Base-by-base conservation (phyloP, 495 filamentous ascomycete species). In the Penicillium dipodomyicola region DNA sequence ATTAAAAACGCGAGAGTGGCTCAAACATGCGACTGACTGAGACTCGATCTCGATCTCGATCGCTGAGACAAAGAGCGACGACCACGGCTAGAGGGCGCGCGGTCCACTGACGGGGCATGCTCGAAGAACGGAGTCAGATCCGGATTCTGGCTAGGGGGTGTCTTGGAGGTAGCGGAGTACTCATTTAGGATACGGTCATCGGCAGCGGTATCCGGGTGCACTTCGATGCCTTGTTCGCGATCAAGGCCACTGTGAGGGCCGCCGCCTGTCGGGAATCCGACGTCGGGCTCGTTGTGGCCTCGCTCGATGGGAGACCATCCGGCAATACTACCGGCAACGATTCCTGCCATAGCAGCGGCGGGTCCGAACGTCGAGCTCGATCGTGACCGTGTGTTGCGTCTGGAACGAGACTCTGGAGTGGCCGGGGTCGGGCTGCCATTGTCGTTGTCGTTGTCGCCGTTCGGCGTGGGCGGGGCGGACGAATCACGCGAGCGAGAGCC, bases 251-350 rank as follows among this genome's bases (percentile, higher is more conserved):
- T 70, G 37, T 76, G 74, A 15, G 66, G 69, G 6, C 66, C 52
- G 2, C 52, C 68, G 17, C 56, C 61, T 2, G 75, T 71, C 0
- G 77, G 66, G 61, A 85, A 84, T 10, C 72, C 74, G 57, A 78
- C 64, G 0, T 82, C 82, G n/a, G 69, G 69, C 27, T 81, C 82
- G 27, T 69, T 75, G 19, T 76, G 68, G 17, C 65, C 61, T 22
- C 82, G 77, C 52, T 91, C 90, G 52, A 94, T 88, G 0, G 92
- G 92, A 47, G 91, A 95, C 91, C 90, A 96, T 41, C 90, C 90
- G 33, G 84, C 90, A 47, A 96, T 85, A 71, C 87, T 88, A 49
- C 90, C 91, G 35, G 91, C 92, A 54, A 96, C 85, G 47, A 96
- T 84, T 58, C 92, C 92, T 23, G 91, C 87, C 90, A 81, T 79